Evolutionary conservation across 495 filamentous ascomycete genomes (phyloP).

Genomic region (Aspergillus indologenus): DNA sequence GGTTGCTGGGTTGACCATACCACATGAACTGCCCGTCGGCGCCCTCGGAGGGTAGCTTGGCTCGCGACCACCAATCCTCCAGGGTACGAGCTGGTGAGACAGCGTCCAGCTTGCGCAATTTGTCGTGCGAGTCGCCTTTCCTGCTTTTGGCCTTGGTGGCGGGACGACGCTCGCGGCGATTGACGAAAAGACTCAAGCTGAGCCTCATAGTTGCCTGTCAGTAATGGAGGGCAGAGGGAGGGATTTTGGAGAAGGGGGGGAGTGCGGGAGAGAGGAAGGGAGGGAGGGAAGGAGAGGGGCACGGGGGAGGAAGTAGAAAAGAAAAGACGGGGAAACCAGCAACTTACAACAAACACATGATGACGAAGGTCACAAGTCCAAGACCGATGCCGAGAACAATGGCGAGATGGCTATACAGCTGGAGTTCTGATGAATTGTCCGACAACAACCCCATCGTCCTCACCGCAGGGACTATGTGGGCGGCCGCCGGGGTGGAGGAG

Average conservation of each 20-base stretch:
- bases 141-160: slow-evolving; percentile 16
- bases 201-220: neutral
- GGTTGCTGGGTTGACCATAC: slow-evolving; percentile 20
- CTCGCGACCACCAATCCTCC: slow-evolving; percentile 43
- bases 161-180: slow-evolving; percentile 33
- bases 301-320: neutral
- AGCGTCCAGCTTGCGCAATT: slow-evolving; percentile 38
- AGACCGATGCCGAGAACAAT: slow-evolving; percentile 43
- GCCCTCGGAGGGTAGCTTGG: slow-evolving; percentile 36
- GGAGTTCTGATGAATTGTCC: slow-evolving; percentile 19
- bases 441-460: slow-evolving; percentile 21
- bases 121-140: slow-evolving; percentile 30
- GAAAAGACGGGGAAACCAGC: neutral
- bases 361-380: slow-evolving; percentile 34
- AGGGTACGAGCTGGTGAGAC: slow-evolving; percentile 40
- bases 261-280: no score
- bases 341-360: slow-evolving; percentile 39
- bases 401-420: slow-evolving; percentile 32
- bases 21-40: slow-evolving; percentile 44
- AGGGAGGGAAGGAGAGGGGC: no score
- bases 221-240: neutral
- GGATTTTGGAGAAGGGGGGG: neutral
- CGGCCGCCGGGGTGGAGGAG: neutral
- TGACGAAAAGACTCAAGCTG: slow-evolving; percentile 38
- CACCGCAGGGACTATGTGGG: slow-evolving; percentile 11